phyloP scores from a whole-genome alignment of 768 basidiomycete genomes.

The Artomyces pyxidatus region DNA sequence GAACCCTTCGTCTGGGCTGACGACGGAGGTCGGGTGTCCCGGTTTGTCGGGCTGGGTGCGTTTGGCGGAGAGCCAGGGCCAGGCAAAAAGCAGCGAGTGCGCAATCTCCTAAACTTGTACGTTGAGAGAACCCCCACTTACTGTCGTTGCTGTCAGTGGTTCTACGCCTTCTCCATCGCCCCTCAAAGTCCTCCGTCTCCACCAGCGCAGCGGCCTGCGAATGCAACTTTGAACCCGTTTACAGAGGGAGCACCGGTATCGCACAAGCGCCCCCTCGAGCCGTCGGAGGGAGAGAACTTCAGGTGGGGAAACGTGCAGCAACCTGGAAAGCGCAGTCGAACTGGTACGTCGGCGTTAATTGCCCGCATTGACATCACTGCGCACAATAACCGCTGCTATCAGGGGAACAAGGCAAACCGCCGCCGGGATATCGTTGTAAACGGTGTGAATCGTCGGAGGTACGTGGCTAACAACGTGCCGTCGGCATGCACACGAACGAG shows the following conservation, averaged over 20 bases:
- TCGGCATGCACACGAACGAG: not conserved
- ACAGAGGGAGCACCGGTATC: slow-evolving; percentile 29
- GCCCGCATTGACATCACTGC: not conserved
- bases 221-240: slow-evolving; percentile 69
- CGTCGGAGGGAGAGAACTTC: slow-evolving; percentile 49
- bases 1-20: slow-evolving; percentile 87
- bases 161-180: slow-evolving; percentile 89
- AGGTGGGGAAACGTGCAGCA: slow-evolving; percentile 60
- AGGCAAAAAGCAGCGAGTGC: slow-evolving; percentile 78
- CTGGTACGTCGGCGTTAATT: slow-evolving; percentile 32
- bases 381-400: not conserved
- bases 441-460: slow-evolving; percentile 74
- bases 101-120: slow-evolving; percentile 20
- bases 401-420: slow-evolving; percentile 48
- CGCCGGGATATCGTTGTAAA: slow-evolving; percentile 67
- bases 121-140: slow-evolving; percentile 1
- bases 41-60: slow-evolving; percentile 84
- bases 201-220: slow-evolving; percentile 40
- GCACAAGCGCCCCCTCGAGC: slow-evolving; percentile 46
- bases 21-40: slow-evolving; percentile 54
- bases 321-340: slow-evolving; percentile 47
- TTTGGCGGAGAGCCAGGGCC: slow-evolving; percentile 59
- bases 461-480: slow-evolving; percentile 12
- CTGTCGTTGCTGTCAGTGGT: slow-evolving; percentile 56
- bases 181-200: slow-evolving; percentile 37